Evolutionary conservation across 176 grass and related monocot species (phyloP).

Genomic region (Saccharum officinarum): DNA sequence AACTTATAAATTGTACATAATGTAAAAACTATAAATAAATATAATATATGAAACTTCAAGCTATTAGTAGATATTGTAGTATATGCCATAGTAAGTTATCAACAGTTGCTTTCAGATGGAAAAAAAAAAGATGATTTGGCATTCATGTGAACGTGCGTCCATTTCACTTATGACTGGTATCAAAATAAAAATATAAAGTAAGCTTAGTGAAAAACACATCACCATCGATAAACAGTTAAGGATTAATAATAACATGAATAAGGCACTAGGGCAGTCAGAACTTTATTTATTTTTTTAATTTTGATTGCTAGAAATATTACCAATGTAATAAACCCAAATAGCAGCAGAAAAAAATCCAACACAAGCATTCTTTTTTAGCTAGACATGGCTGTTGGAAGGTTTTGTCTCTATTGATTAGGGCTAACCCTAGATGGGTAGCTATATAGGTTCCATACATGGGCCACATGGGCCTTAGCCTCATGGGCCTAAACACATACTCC

Average conservation of each 20-base stretch:
- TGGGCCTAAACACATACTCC: too few relatives aligned
- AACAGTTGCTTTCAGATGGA: neutral
- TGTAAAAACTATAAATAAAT: neutral
- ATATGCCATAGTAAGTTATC: neutral
- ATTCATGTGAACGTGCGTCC: neutral
- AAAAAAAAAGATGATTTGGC: neutral
- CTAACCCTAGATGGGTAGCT: too few relatives aligned
- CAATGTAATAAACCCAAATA: slow-evolving; percentile 13
- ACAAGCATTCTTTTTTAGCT: neutral
- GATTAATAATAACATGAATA: slow-evolving; percentile 10
- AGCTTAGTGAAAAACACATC: neutral
- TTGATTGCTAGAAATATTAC: neutral
- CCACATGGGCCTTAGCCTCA: too few relatives aligned
- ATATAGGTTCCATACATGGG: too few relatives aligned
- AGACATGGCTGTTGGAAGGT: too few relatives aligned
- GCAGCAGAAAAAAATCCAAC: slow-evolving; percentile 5
- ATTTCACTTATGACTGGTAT: neutral
- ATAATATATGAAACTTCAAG: slow-evolving; percentile 10
- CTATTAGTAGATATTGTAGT: neutral
- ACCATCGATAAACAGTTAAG: neutral
- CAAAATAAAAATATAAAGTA: too few relatives aligned
- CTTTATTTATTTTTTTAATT: neutral
- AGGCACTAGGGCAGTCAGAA: neutral
- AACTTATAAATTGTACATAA: neutral
- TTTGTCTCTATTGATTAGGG: too few relatives aligned